Base-by-base conservation (phyloP, 805 yeast species). In the Maudiozyma barnettii region DNA sequence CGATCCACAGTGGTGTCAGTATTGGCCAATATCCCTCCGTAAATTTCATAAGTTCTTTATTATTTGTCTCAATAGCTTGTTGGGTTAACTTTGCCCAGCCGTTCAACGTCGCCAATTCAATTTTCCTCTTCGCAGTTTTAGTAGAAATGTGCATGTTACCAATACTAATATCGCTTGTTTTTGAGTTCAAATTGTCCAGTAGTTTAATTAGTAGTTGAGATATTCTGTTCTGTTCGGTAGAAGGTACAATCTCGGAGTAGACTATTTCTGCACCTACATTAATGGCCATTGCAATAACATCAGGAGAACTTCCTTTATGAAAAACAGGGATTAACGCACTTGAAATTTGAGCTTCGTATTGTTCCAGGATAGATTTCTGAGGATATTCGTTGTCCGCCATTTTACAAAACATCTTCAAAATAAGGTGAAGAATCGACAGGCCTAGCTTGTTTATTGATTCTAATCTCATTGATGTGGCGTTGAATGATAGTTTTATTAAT, bases 271-370 rank as follows among this genome's bases (percentile, higher is more conserved):
- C 89, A 35, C 85, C 78, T 1, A 89, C 84, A 38, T 77, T 77
- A 33, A 91, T 76, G 0, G 96, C 96, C 45, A 76, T 77, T 20
- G 85, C 77, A 1, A 91, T 89, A 1, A 88, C 74, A 35, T 76
- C 75, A 1, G 95, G 78, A 12, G 83, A 81, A 48, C 89, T 81
- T 18, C 81, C 90, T 3, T 75, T 69, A 31, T 75, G 75, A 66
- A 93, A 91, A 10, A 95, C 87, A 0, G 97, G 96, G 43, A 88
- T 76, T 47, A 91, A 71, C 0, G 98, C 95, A 49, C 95, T 82
- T 9, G 86, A 82, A 9, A 93, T 86, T 56, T 88, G 96, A 0
- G 98, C 98, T 57, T 93, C 96, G 58, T 85, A 95, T 64, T 90
- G 97, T 54, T 86, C 95, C 39, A 91, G 67, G 9, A 89, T 72